These are phyloP conservation scores for Curvularia spicifera DNA, from an alignment of 2,329 filamentous ascomycete species.

Conservation along the genomic window DNA sequence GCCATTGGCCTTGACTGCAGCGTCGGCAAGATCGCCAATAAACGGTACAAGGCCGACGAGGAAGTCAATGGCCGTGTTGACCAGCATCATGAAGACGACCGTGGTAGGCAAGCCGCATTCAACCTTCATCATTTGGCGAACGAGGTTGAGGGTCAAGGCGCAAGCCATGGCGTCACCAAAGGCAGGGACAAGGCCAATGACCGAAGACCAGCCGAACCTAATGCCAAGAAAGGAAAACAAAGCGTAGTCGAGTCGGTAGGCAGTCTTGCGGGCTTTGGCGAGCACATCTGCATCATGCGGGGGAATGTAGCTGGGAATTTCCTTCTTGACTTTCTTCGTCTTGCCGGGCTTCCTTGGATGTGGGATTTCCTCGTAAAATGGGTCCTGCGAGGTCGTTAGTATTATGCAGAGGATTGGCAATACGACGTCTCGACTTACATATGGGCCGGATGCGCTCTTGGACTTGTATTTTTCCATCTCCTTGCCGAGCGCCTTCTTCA, in stretches of 20 bases:
- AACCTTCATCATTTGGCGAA: conserved; percentile 73
- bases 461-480: conserved; percentile 57
- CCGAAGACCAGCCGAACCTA: conserved; percentile 85
- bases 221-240: conserved; percentile 83
- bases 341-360: conserved; percentile 76
- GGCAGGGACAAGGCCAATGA: conserved; percentile 84
- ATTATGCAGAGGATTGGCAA: not conserved
- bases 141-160: conserved; percentile 69
- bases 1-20: conserved; percentile 75
- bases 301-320: conserved; percentile 81
- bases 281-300: conserved; percentile 81
- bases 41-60: conserved; percentile 75
- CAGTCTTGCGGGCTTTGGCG: conserved; percentile 82
- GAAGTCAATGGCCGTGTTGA: conserved; percentile 80
- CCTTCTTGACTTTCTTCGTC: conserved; percentile 83
- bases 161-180: conserved; percentile 56
- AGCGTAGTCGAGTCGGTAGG: conserved; percentile 84
- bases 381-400: conserved; percentile 66
- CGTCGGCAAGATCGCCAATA: conserved; percentile 76
- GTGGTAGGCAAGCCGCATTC: conserved; percentile 74
- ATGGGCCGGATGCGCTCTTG: conserved; percentile 51
- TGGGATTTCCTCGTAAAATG: conserved; percentile 83
- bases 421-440: conserved; percentile 44
- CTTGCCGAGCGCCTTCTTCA: conserved; percentile 56
- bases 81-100: conserved; percentile 73